Evolutionary conservation across 2,329 filamentous ascomycete species (phyloP).

Genomic region (Nigrograna mackinnonii): DNA sequence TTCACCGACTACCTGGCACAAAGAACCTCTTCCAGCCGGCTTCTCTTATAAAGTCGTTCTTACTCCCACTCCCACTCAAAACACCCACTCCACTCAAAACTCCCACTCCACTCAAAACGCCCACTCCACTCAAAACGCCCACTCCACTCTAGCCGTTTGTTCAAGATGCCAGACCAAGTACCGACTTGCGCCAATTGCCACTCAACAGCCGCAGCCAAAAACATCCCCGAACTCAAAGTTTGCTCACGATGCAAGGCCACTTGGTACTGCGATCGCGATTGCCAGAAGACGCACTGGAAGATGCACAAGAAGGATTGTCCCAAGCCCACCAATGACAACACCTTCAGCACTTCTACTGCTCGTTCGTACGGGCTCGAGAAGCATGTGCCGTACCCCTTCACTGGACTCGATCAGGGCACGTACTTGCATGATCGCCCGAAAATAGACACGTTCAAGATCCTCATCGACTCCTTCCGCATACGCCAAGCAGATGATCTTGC

Average conservation of each 20-base stretch:
- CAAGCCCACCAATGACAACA: conserved; percentile 1
- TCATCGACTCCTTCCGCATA: conserved; percentile 33
- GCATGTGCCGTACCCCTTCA: conserved; percentile 25
- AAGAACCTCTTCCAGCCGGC: too few species aligned
- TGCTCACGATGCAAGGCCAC: conserved; percentile 33
- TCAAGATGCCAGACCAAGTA: too few species aligned
- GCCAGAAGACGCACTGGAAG: conserved; percentile 37
- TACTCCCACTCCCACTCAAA: too few species aligned
- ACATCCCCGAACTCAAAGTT: conserved; percentile 14
- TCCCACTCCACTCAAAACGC: too few species aligned
- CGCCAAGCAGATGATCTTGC: conserved; percentile 23
- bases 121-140: too few species aligned
- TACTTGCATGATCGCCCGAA: conserved; percentile 29
- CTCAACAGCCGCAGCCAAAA: too few species aligned
- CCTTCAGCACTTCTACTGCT: conserved; percentile 5
- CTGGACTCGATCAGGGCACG: conserved; percentile 17
- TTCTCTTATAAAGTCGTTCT: too few species aligned
- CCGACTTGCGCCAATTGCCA: too few species aligned
- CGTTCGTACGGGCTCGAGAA: conserved; percentile 14
- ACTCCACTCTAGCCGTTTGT: too few species aligned
- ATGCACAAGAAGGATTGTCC: conserved; percentile 36
- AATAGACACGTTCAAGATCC: conserved; percentile 29
- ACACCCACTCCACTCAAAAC: too few species aligned
- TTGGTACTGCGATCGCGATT: conserved; percentile 36
- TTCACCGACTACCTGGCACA: too few species aligned